Evolutionary conservation across 2,329 filamentous ascomycete species (phyloP).

Genomic region (Hypoxylon sp.): DNA sequence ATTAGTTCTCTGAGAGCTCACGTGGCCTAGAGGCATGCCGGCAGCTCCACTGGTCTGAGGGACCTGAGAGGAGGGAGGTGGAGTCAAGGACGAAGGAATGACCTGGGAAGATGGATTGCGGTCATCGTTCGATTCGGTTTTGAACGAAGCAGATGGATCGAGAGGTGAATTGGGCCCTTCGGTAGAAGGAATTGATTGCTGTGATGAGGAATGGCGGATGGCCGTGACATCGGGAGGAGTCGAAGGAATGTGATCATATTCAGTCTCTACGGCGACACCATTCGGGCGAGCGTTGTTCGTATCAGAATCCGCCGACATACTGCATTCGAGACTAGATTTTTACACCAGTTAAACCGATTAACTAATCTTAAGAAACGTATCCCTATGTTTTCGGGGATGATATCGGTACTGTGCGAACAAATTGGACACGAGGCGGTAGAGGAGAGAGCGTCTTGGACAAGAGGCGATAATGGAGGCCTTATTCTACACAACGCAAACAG

Average conservation of each 20-base stretch:
- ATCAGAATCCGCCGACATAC: constrained; percentile 58
- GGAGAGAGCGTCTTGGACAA: constrained; percentile 9
- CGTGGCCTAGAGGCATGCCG: constrained; percentile 53
- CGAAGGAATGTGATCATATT: constrained; percentile 49
- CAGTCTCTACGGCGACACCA: constrained; percentile 41
- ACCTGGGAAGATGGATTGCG: constrained; percentile 59
- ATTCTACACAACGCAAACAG: constrained; percentile 21
- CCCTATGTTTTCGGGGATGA: neutral
- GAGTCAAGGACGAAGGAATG: constrained; percentile 72
- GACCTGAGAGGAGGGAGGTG: constrained; percentile 69
- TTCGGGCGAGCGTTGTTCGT: constrained; percentile 55
- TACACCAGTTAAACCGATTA: neutral
- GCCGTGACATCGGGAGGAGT: constrained; percentile 47
- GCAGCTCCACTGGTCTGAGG: constrained; percentile 53
- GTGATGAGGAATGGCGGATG: constrained; percentile 58
- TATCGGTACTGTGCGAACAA: constrained; percentile 8
- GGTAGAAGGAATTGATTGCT: constrained; percentile 71
- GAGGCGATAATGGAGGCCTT: constrained; percentile 8
- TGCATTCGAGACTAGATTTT: constrained; percentile 14
- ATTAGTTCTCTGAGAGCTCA: constrained; percentile 62
- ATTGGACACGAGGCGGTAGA: constrained; percentile 24
- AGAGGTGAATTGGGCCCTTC: constrained; percentile 68
- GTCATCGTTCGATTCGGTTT: constrained; percentile 66
- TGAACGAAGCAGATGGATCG: constrained; percentile 65
- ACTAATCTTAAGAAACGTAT: neutral